Conservation (phyloP, 31 red algal species). For the Porphyra umbilicalis region DNA sequence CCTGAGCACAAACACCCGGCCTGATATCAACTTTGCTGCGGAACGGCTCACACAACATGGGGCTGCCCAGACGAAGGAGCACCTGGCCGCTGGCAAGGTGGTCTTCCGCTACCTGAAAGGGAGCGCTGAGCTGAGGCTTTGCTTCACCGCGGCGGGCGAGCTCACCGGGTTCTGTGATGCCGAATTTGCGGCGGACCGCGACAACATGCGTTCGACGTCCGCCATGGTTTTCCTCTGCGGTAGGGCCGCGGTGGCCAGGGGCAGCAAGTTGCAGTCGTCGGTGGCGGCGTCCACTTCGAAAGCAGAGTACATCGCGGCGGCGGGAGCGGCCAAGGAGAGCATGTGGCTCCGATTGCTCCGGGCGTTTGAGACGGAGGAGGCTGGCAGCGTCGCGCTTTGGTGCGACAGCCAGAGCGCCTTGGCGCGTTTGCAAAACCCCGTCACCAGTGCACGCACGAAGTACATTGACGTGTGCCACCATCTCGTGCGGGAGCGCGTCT, state of each 20-base stretch:
- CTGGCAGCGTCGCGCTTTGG: no score
- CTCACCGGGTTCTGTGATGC: neutral
- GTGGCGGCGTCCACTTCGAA: conserved; percentile 25
- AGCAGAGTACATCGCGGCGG: conserved; percentile 26
- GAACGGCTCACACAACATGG: neutral
- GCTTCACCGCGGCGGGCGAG: neutral
- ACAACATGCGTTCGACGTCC: conserved; percentile 1
- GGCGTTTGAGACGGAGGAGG: no score
- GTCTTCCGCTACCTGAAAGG: conserved; percentile 2
- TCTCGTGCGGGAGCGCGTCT: no score
- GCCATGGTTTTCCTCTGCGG: neutral
- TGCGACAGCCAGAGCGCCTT: no score
- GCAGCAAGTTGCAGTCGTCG: neutral
- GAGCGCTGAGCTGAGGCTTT: neutral
- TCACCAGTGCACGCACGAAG: no score
- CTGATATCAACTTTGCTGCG: conserved; percentile 1
- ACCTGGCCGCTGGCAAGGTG: conserved; percentile 7
- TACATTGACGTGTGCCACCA: no score
- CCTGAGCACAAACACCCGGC: neutral
- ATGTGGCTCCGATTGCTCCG: conserved; percentile 12
- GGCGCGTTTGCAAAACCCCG: no score
- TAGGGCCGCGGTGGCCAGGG: conserved; percentile 8
- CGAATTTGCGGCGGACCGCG: conserved; percentile 7
- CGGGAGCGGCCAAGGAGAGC: conserved; percentile 1
- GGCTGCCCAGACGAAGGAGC: neutral